Base-by-base conservation (phyloP, 225 moss, liverwort and hornwort genomes). In the Sphagnum contortum region DNA sequence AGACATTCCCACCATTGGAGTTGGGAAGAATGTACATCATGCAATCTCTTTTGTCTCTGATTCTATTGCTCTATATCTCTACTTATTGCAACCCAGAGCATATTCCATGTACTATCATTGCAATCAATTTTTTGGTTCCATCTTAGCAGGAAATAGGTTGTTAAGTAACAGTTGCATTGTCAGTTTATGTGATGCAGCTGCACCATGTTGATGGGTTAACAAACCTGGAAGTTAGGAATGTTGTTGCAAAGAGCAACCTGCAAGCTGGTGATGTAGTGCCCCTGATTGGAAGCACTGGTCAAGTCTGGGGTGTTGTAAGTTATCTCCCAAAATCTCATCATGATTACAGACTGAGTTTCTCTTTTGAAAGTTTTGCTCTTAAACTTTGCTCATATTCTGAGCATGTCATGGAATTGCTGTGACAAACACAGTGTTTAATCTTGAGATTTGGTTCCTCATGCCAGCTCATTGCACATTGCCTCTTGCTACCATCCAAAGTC, bases 191-290 rank as follows among this genome's bases (percentile, higher is more conserved):
- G 13, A 67, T 75, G 72, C 89, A 98, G 98, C 86, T 98, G 61
- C 83, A 87, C 64, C 98, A 89, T 69, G 76, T 98, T 57, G 98
- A 98, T 71, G 98, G 98, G 4, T 78, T 98, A 9, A 85, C 93
- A 51, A 93, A 89, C 71, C 70, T 70, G 44, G 80, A 84, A 73
- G 93, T 98, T 64, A 89, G 87, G 69, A 75, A 85, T 11, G 65
- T 75, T 61, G 79, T 79, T 10, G 89, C 86, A 5, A 81, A 82
- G 72, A 85, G 81, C 63, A 80, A 87, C 71, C 73, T 88, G 64
- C 70, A 76, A 72, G 87, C 79, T 66, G 91, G 98, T 57, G 78
- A 74, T 69, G 72, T 81, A 70, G 63, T 93, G 72, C 93, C 93
- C 9, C 79, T 98, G 49, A 74, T 86, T 56, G 98, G 98, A 76